Evolutionary conservation across 495 filamentous ascomycete species (phyloP).

Genomic region (Hypoxylon cercidicola): DNA sequence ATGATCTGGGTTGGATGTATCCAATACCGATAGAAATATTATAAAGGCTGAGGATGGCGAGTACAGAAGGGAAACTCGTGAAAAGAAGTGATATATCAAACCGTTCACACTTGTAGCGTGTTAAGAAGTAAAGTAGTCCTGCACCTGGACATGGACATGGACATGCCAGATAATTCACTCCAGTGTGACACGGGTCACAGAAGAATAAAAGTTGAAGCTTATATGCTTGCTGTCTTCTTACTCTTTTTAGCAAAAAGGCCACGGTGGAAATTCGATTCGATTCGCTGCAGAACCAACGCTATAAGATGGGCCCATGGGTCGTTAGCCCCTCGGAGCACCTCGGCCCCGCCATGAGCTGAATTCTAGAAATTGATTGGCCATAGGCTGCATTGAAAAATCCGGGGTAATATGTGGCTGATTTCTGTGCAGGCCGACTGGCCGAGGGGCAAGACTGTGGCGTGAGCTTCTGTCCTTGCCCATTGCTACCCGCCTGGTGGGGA

Average conservation of each 20-base stretch:
- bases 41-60: background rate
- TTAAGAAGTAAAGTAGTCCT: constrained; percentile 23
- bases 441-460: constrained; percentile 34
- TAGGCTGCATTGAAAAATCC: constrained; percentile 20
- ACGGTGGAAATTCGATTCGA: constrained; percentile 48
- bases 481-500: constrained; percentile 2
- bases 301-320: background rate
- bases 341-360: background rate
- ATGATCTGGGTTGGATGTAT: constrained; percentile 40
- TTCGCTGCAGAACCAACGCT: constrained; percentile 22
- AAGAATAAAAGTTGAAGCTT: constrained; percentile 12
- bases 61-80: background rate
- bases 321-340: constrained; percentile 11
- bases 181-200: constrained; percentile 8
- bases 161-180: constrained; percentile 32
- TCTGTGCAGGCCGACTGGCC: too few species aligned
- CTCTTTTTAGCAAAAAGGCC: constrained; percentile 48
- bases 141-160: background rate
- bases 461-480: constrained; percentile 31
- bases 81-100: constrained; percentile 20
- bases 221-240: constrained; percentile 32
- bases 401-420: constrained; percentile 40
- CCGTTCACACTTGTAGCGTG: constrained; percentile 1
- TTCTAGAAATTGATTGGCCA: constrained; percentile 14
- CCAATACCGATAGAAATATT: constrained; percentile 7